A percentile compares a stretch with the other conserved stretches of the same genome.
Conservation (phyloP, 2,329 filamentous ascomycete species). For the Aspergillus sp. region DNA sequence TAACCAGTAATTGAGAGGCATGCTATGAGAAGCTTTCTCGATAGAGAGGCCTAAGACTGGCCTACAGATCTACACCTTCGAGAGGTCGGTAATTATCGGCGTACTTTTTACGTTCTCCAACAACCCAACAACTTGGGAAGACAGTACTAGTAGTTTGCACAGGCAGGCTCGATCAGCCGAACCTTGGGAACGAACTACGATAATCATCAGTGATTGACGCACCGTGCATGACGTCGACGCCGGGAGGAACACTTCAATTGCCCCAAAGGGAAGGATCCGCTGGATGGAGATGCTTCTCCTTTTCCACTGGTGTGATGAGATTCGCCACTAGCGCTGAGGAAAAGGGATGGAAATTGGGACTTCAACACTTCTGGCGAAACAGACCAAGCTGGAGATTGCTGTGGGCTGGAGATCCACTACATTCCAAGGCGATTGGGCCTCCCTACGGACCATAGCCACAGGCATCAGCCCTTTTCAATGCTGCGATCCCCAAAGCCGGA, state of each 20-base stretch:
- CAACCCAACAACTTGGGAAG: background rate
- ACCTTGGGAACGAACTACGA: conserved; percentile 4
- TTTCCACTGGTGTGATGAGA: background rate
- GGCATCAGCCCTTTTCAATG: background rate
- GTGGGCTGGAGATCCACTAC: conserved; percentile 4
- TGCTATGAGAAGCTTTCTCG: background rate
- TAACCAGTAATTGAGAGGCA: too few relatives aligned
- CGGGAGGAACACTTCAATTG: background rate
- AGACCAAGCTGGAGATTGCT: conserved; percentile 6
- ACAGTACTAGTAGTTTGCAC: conserved; percentile 9
- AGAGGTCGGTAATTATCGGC: background rate
- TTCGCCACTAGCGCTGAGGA: conserved; percentile 7
- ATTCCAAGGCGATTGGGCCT: background rate
- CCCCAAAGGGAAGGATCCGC: conserved; percentile 13
- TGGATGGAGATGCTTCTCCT: conserved; percentile 7
- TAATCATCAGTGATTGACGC: conserved; percentile 11
- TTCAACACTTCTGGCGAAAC: background rate
- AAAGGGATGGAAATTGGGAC: conserved; percentile 1
- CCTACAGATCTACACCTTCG: background rate
- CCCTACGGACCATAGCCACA: conserved; percentile 11
- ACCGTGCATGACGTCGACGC: conserved; percentile 23
- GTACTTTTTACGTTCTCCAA: background rate
- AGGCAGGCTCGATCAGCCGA: background rate
- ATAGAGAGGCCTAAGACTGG: background rate
- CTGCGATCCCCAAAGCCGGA: background rate